These are phyloP conservation scores for Aspergillus haitiensis DNA, from an alignment of 495 filamentous ascomycete species.

Conservation along the genomic window DNA sequence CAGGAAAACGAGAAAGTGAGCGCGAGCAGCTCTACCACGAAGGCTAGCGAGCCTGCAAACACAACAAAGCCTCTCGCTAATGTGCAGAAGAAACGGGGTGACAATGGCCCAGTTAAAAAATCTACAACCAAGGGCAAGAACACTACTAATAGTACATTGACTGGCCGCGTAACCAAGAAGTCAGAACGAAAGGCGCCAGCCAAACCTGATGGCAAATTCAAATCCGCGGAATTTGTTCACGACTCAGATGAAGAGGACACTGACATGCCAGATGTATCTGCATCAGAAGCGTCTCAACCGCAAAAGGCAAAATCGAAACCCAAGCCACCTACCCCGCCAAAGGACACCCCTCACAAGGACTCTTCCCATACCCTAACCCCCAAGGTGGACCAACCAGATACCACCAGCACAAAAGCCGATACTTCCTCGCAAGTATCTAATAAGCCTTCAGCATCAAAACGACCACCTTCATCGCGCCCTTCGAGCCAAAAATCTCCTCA, in stretches of 20 bases:
- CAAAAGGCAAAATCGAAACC: conserved; percentile 26
- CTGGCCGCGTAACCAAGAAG: conserved; percentile 54
- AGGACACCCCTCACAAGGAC: conserved; percentile 19
- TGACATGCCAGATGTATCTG: conserved; percentile 47
- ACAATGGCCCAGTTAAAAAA: conserved; percentile 64
- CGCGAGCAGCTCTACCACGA: conserved; percentile 39
- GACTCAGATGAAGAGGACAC: conserved; percentile 73
- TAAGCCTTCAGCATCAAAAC: conserved; percentile 39
- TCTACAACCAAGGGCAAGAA: conserved; percentile 56
- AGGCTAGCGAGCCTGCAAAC: conserved; percentile 50
- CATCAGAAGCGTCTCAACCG: conserved; percentile 35
- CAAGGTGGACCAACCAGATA: conserved; percentile 20
- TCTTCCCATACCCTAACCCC: conserved; percentile 22
- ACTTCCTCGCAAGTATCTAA: conserved; percentile 20
- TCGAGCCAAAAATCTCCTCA: conserved; percentile 54
- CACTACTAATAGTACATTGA: conserved; percentile 48
- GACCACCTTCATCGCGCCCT: conserved; percentile 39
- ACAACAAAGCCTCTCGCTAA: conserved; percentile 54
- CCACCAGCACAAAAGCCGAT: conserved; percentile 16
- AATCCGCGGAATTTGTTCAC: conserved; percentile 73
- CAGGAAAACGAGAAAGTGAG: conserved; percentile 58
- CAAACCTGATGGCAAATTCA: conserved; percentile 52
- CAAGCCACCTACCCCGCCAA: conserved; percentile 22
- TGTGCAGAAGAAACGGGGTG: conserved; percentile 59
- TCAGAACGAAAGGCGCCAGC: conserved; percentile 46